Percentiles rank a stretch among this genome's conserved stretches.
Evolutionary conservation across 1,284 basidiomycete genomes (phyloP).

Genomic region (Apiotrichum gracile): DNA sequence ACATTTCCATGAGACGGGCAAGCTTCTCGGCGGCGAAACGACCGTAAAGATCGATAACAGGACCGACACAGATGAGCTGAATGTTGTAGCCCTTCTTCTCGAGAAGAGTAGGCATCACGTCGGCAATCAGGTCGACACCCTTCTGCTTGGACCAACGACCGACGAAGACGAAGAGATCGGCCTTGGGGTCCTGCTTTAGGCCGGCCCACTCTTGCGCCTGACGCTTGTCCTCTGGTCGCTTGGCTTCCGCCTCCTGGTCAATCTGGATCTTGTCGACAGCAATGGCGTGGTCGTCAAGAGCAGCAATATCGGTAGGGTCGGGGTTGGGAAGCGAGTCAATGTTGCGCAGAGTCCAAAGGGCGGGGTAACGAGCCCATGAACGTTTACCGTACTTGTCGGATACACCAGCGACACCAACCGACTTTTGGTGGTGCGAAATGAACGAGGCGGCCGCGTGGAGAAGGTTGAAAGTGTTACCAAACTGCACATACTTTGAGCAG

Average conservation of each 20-base stretch:
- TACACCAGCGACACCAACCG: constrained; percentile 84
- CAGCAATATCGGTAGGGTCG: constrained; percentile 83
- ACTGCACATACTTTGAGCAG: constrained; percentile 91
- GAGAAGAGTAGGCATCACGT: constrained; percentile 81
- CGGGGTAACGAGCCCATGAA: constrained; percentile 88
- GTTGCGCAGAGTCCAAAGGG: constrained; percentile 87
- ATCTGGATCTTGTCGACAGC: constrained; percentile 67
- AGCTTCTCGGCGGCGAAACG: constrained; percentile 90
- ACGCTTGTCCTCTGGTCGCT: constrained; percentile 78
- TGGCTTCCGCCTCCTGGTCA: constrained; percentile 73
- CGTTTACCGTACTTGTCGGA: constrained; percentile 92
- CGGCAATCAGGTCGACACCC: constrained; percentile 88
- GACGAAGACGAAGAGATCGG: constrained; percentile 88
- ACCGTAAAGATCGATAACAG: constrained; percentile 88
- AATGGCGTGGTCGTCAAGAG: constrained; percentile 70
- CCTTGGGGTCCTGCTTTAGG: constrained; percentile 78
- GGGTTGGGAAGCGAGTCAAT: constrained; percentile 91
- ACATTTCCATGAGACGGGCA: constrained; percentile 84
- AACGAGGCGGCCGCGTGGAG: constrained; percentile 85
- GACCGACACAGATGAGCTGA: constrained; percentile 80
- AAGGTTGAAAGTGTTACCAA: constrained; percentile 92
- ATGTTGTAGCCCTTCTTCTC: constrained; percentile 72
- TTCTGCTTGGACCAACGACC: constrained; percentile 96
- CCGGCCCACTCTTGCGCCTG: constrained; percentile 91
- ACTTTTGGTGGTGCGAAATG: constrained; percentile 86